Conservation (phyloP, 108 stramenopile genomes). For the Fistulifera pelliculosa region DNA sequence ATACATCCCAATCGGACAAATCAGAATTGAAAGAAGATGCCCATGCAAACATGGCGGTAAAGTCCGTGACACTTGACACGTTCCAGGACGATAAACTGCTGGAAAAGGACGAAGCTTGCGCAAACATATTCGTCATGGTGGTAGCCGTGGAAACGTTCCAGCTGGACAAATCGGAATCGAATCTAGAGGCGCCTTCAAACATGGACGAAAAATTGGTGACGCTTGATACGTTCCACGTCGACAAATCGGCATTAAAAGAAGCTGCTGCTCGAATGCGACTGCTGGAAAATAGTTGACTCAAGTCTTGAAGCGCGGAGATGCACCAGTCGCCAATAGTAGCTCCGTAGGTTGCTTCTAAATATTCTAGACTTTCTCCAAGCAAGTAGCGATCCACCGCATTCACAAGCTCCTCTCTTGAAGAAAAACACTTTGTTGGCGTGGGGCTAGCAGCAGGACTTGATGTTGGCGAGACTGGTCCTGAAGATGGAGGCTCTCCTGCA, state of each 20-base stretch:
- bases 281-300: too few species aligned
- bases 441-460: too few species aligned
- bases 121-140: conserved; percentile 27
- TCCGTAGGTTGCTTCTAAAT: too few species aligned
- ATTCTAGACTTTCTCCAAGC: too few species aligned
- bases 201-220: conserved; percentile 16
- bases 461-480: too few species aligned
- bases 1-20: conserved; percentile 1
- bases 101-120: neutral
- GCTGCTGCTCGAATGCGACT: conserved; percentile 17
- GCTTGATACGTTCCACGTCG: conserved; percentile 4
- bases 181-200: conserved; percentile 18
- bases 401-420: too few species aligned
- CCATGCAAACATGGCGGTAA: conserved; percentile 2
- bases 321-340: too few species aligned
- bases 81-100: too few species aligned
- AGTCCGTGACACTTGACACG: conserved; percentile 1
- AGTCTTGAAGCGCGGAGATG: too few species aligned
- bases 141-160: conserved; percentile 28
- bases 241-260: conserved; percentile 17
- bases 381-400: too few species aligned
- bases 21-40: neutral
- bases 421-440: too few species aligned
- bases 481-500: too few species aligned
- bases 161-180: conserved; percentile 17